Percentiles rank a stretch among this genome's conserved stretches.
These are phyloP conservation scores for Didymosphaeria variabile DNA, from an alignment of 2,329 filamentous ascomycete species.

Conservation along the genomic window DNA sequence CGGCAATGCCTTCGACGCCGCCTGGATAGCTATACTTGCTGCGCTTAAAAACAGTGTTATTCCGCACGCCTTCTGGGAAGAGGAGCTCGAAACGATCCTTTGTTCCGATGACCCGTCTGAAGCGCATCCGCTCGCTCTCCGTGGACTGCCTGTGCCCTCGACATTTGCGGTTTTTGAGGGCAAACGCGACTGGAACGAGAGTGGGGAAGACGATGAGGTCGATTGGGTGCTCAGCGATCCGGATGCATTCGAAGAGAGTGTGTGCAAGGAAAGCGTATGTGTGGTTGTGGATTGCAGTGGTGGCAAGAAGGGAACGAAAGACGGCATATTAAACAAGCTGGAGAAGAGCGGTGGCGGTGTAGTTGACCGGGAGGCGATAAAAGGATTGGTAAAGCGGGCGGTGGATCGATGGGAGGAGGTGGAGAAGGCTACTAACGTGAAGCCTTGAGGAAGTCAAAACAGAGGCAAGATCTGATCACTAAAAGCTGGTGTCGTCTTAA, in stretches of 20 bases:
- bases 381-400: conserved; percentile 66
- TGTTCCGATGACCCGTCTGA: conserved; percentile 71
- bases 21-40: conserved; percentile 84
- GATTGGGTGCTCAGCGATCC: conserved; percentile 85
- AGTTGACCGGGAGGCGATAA: conserved; percentile 71
- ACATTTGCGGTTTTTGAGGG: conserved; percentile 77
- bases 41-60: conserved; percentile 81
- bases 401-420: conserved; percentile 71
- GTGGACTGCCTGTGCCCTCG: conserved; percentile 75
- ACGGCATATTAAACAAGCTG: conserved; percentile 74
- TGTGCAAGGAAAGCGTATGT: conserved; percentile 85
- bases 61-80: conserved; percentile 83
- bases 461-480: background rate
- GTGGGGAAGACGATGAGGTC: conserved; percentile 41
- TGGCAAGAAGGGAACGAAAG: conserved; percentile 71
- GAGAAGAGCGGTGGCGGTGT: conserved; percentile 85
- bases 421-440: conserved; percentile 34
- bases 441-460: conserved; percentile 3
- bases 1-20: conserved; percentile 89
- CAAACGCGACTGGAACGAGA: conserved; percentile 55
- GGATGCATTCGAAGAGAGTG: conserved; percentile 85
- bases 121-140: conserved; percentile 66
- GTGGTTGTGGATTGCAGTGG: conserved; percentile 74
- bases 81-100: conserved; percentile 79
- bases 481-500: background rate